These are phyloP conservation scores for Pseudevernia furfuracea DNA, from an alignment of 495 filamentous ascomycete genomes.

Conservation along the genomic window DNA sequence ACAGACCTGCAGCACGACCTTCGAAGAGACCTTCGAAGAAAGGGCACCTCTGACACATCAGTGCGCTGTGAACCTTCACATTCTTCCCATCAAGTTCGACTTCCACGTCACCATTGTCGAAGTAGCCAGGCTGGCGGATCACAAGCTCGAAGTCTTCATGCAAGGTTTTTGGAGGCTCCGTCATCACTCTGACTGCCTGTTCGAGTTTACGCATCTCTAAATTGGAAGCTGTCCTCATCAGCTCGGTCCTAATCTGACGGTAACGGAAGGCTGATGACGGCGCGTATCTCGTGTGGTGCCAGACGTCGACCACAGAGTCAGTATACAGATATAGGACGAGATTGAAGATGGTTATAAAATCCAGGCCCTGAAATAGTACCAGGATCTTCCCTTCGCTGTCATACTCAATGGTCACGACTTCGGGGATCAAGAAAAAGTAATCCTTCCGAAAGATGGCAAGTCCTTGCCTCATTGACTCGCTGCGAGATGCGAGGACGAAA, in stretches of 20 bases:
- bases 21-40: constrained; percentile 88
- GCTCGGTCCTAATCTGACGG: constrained; percentile 68
- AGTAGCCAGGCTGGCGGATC: constrained; percentile 58
- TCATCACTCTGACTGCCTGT: constrained; percentile 65
- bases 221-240: constrained; percentile 67
- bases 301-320: constrained; percentile 73
- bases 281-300: constrained; percentile 61
- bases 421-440: constrained; percentile 43
- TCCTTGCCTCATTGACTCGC: constrained; percentile 55
- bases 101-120: constrained; percentile 64
- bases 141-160: constrained; percentile 61
- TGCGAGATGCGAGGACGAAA: constrained; percentile 69
- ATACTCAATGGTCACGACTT: constrained; percentile 53
- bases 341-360: constrained; percentile 70
- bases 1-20: constrained; percentile 73
- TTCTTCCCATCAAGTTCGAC: constrained; percentile 64
- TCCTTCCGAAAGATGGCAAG: constrained; percentile 45
- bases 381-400: constrained; percentile 41
- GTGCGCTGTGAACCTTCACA: constrained; percentile 61
- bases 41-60: constrained; percentile 78
- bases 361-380: constrained; percentile 56
- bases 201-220: constrained; percentile 64
- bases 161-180: constrained; percentile 52
- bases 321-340: constrained; percentile 73
- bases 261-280: constrained; percentile 58